Conservation (phyloP, 208 protist genomes). For the Wallacemonas sp. region DNA sequence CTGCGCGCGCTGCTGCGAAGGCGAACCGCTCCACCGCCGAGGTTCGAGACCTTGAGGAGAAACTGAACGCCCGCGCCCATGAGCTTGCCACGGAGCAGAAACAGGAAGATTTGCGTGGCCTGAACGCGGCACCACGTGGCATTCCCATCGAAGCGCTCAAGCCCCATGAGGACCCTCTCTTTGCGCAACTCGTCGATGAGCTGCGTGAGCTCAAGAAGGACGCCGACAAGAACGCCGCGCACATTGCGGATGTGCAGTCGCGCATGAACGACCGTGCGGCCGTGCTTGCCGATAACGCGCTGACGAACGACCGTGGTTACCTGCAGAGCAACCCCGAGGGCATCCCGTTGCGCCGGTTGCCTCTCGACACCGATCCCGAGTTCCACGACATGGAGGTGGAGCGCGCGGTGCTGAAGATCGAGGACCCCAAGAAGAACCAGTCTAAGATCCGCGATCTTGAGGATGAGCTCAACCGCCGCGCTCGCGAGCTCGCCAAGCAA, state of each 20-base stretch:
- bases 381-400: constrained; percentile 66
- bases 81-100: constrained; percentile 62
- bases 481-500: constrained; percentile 46
- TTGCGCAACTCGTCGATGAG: constrained; percentile 54
- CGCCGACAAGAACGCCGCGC: constrained; percentile 17
- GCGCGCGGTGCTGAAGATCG: constrained; percentile 55
- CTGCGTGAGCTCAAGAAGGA: constrained; percentile 43
- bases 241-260: constrained; percentile 42
- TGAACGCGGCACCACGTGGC: constrained; percentile 41
- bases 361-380: constrained; percentile 53
- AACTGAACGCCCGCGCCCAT: constrained; percentile 63
- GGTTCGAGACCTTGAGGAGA: constrained; percentile 55
- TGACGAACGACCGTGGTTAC: constrained; percentile 65
- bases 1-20: constrained; percentile 57
- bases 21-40: constrained; percentile 38
- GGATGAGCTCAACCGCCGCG: constrained; percentile 47
- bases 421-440: constrained; percentile 48
- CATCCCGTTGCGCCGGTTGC: constrained; percentile 52
- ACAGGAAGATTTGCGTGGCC: constrained; percentile 45
- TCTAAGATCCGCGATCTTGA: constrained; percentile 56
- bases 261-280: constrained; percentile 61
- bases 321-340: constrained; percentile 50
- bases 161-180: constrained; percentile 62
- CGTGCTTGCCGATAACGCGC: constrained; percentile 57
- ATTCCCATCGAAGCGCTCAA: constrained; percentile 50